Evolutionary conservation across 441 rosid species (phyloP).

Genomic region (Eruca vesicaria): DNA sequence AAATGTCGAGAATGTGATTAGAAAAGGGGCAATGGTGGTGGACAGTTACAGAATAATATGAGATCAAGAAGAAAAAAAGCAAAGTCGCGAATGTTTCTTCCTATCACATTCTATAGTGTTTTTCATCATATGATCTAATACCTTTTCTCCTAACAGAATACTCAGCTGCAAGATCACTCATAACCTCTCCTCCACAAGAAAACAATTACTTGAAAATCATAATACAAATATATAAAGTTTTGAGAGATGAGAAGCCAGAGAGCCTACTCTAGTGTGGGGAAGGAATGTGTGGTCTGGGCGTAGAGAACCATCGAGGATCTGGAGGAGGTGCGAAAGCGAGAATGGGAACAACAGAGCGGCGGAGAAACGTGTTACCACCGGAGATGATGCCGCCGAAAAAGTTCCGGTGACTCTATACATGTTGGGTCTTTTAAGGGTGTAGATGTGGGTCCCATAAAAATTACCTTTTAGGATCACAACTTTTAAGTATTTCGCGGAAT

Average conservation of each 20-base stretch:
- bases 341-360: conserved; percentile 37
- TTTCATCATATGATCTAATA: no score
- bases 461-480: background rate
- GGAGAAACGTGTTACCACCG: conserved; percentile 37
- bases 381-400: conserved; percentile 35
- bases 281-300: conserved; percentile 29
- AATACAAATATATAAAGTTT: background rate
- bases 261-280: conserved; percentile 12
- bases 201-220: conserved; percentile 9
- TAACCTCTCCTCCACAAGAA: conserved; percentile 67
- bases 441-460: background rate
- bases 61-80: no score
- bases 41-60: no score
- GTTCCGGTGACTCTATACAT: conserved; percentile 50
- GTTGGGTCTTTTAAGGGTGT: background rate
- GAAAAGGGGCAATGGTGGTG: no score
- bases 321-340: conserved; percentile 35
- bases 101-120: no score
- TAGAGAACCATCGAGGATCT: conserved; percentile 35
- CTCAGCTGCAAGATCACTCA: conserved; percentile 81
- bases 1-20: no score
- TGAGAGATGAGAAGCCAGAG: conserved; percentile 37
- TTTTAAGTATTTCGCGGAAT: background rate
- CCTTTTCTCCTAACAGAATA: conserved; percentile 41
- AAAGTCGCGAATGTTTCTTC: no score